phyloP scores from a whole-genome alignment of 192 early-diverging fungal species.

The Entomortierella chlamydospora region DNA sequence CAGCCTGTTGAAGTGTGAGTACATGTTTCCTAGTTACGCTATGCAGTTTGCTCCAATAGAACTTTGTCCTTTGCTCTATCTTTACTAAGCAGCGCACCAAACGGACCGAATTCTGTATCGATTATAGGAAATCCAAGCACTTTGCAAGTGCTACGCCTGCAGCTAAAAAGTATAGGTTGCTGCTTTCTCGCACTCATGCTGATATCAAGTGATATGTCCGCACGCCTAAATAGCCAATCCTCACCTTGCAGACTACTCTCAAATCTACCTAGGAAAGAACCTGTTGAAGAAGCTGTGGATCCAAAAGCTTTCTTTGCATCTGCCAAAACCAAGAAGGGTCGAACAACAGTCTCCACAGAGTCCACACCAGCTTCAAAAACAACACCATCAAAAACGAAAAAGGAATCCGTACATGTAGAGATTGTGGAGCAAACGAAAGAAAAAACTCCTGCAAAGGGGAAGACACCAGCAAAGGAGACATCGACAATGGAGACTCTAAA shows the following conservation, averaged over 20 bases:
- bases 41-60: no score
- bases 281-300: constrained; percentile 21
- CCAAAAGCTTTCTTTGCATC: constrained; percentile 50
- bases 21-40: background rate
- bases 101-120: background rate
- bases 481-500: no score
- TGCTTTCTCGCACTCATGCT: no score
- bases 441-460: no score
- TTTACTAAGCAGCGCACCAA: background rate
- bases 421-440: no score
- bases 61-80: background rate
- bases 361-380: background rate
- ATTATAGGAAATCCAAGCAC: constrained; percentile 38
- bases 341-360: background rate
- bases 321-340: constrained; percentile 21
- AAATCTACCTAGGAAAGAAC: background rate
- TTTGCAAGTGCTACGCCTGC: constrained; percentile 13
- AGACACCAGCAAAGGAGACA: background rate
- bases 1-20: constrained; percentile 32
- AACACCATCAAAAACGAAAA: constrained; percentile 3
- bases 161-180: constrained; percentile 16
- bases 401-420: no score
- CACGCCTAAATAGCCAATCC: background rate
- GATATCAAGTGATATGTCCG: no score
- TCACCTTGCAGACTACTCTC: background rate